Conservation (phyloP, 805 yeast genomes). For the Brettanomyces nanus region DNA sequence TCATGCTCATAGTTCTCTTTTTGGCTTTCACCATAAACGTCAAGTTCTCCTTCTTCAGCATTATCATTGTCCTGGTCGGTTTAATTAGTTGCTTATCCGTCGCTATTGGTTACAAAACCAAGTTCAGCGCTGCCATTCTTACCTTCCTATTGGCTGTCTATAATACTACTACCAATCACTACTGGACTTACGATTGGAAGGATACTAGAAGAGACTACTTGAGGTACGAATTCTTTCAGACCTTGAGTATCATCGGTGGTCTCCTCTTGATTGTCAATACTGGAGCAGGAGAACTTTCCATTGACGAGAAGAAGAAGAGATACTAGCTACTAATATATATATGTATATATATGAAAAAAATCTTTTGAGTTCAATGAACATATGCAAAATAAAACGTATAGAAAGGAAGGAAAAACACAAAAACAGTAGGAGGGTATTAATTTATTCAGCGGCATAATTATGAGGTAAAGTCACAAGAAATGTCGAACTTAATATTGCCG, state of each 20-base stretch:
- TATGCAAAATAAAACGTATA: too few species aligned
- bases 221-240: slow-evolving; percentile 91
- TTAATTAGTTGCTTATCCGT: slow-evolving; percentile 65
- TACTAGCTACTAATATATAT: too few species aligned
- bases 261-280: slow-evolving; percentile 82
- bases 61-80: slow-evolving; percentile 62
- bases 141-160: slow-evolving; percentile 66
- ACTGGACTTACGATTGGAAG: slow-evolving; percentile 69
- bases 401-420: background rate
- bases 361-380: background rate
- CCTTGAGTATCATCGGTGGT: slow-evolving; percentile 92
- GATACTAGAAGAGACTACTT: slow-evolving; percentile 81
- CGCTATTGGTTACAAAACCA: slow-evolving; percentile 88
- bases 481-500: slow-evolving; percentile 36
- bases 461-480: slow-evolving; percentile 38
- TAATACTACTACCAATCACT: slow-evolving; percentile 75
- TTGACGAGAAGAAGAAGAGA: slow-evolving; percentile 88
- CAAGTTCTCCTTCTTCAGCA: slow-evolving; percentile 59
- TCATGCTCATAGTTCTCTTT: slow-evolving; percentile 76
- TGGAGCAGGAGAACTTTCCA: slow-evolving; percentile 91
- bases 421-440: background rate
- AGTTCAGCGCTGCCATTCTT: slow-evolving; percentile 67
- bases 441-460: too few species aligned
- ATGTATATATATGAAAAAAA: too few species aligned
- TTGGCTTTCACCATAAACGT: slow-evolving; percentile 75